A percentile compares a stretch with the other conserved stretches of the same genome.
phyloP scores from a whole-genome alignment of 2,329 filamentous ascomycete genomes.

The Trichoderma breve region DNA sequence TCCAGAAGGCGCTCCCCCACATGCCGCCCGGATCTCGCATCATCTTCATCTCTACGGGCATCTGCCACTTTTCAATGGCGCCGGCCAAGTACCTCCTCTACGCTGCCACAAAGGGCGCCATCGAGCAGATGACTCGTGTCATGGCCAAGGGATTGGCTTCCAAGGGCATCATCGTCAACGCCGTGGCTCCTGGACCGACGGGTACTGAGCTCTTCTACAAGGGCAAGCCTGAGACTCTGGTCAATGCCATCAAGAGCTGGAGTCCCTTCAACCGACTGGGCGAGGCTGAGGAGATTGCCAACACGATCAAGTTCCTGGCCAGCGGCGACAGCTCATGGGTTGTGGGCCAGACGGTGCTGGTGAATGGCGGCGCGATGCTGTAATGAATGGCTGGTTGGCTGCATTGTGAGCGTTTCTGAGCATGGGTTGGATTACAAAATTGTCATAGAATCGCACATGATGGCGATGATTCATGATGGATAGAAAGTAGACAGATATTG shows the following conservation, averaged over 20 bases:
- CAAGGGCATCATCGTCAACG: conserved; percentile 50
- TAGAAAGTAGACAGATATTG: neutral
- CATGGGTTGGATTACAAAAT: neutral
- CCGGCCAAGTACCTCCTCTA: conserved; percentile 51
- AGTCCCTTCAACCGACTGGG: conserved; percentile 25
- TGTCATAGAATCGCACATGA: neutral
- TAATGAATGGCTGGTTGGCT: neutral
- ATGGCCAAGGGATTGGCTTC: conserved; percentile 54
- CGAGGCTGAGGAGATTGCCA: conserved; percentile 25
- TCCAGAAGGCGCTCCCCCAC: conserved; percentile 50
- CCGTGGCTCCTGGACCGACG: conserved; percentile 45
- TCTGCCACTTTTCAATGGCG: conserved; percentile 39
- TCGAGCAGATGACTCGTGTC: conserved; percentile 57
- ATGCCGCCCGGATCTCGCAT: conserved; percentile 50
- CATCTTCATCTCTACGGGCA: conserved; percentile 50
- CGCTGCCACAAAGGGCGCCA: conserved; percentile 55
- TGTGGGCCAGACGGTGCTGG: conserved; percentile 24
- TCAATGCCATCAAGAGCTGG: conserved; percentile 39
- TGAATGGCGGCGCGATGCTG: conserved; percentile 23
- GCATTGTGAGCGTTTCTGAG: neutral
- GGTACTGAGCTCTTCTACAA: conserved; percentile 54
- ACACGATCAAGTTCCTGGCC: conserved; percentile 24
- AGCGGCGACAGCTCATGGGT: conserved; percentile 25
- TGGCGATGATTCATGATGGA: neutral
- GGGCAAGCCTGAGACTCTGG: conserved; percentile 46